A percentile compares a stretch with the other conserved stretches of the same genome.
Evolutionary conservation across 2,329 filamentous ascomycete species (phyloP).

Genomic region (Beauveria sp.): DNA sequence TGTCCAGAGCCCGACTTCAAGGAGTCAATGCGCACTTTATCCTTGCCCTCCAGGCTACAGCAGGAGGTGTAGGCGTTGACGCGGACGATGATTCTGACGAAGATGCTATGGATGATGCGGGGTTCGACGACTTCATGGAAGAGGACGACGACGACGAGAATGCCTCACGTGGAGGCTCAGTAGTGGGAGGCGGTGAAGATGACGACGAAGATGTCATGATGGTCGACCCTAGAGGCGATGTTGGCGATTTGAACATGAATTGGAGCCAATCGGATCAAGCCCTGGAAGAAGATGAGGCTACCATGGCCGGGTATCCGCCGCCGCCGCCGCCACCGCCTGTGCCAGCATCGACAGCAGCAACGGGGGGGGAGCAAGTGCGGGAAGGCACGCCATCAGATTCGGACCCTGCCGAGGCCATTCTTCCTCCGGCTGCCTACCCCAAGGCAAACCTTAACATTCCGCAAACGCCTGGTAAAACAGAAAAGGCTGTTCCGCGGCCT

Average conservation of each 20-base stretch:
- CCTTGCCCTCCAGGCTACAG: constrained; percentile 28
- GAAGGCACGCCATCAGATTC: constrained; percentile 65
- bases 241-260: constrained; percentile 39
- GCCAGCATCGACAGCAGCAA: constrained; percentile 34
- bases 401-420: constrained; percentile 58
- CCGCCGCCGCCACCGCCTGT: constrained; percentile 54
- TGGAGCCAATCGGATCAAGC: constrained; percentile 55
- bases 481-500: constrained; percentile 48
- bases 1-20: constrained; percentile 24
- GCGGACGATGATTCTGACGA: constrained; percentile 24
- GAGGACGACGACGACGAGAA: constrained; percentile 39
- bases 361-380: constrained; percentile 38
- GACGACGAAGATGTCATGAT: constrained; percentile 53
- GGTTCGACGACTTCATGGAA: constrained; percentile 46
- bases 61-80: constrained; percentile 23
- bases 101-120: constrained; percentile 30
- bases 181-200: constrained; percentile 35
- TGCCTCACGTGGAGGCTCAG: constrained; percentile 25
- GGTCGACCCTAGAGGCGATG: constrained; percentile 42
- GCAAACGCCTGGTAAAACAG: constrained; percentile 62
- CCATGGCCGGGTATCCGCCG: constrained; percentile 65
- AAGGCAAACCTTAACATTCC: constrained; percentile 68
- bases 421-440: constrained; percentile 52
- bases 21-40: constrained; percentile 30
- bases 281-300: constrained; percentile 68